Percentiles rank a stretch among this genome's conserved stretches.
phyloP scores from a whole-genome alignment of 2,329 filamentous ascomycete species.

The Exophiala spinifera region DNA sequence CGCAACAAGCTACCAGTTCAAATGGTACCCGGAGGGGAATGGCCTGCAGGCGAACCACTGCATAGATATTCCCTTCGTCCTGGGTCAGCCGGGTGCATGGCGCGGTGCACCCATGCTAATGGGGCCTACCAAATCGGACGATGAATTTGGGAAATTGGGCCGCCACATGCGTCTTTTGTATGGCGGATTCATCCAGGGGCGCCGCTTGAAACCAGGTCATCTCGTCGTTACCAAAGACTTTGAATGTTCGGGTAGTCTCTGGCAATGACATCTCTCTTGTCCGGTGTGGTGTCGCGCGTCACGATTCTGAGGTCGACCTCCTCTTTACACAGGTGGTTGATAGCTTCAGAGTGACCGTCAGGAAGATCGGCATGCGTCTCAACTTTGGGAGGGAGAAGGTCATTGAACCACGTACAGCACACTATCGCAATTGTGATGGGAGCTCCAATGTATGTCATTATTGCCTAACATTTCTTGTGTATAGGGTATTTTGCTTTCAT shows the following conservation, averaged over 20 bases:
- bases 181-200: conserved; percentile 1
- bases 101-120: neutral
- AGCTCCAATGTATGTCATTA: too few relatives aligned
- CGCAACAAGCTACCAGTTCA: neutral
- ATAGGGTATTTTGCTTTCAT: too few relatives aligned
- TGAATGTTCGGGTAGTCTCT: conserved; percentile 1
- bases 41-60: neutral
- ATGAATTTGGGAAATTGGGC: neutral
- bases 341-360: too few relatives aligned
- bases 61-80: neutral
- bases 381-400: too few relatives aligned
- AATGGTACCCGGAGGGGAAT: neutral
- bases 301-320: too few relatives aligned
- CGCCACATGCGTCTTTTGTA: conserved; percentile 1
- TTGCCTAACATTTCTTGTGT: too few relatives aligned
- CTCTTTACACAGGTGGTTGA: too few relatives aligned
- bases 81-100: neutral
- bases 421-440: too few relatives aligned
- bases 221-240: neutral
- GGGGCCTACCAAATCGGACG: neutral
- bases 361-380: too few relatives aligned
- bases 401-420: too few relatives aligned
- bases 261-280: neutral
- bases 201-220: neutral
- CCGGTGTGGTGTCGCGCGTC: too few relatives aligned